Evolutionary conservation across 1,284 basidiomycete species (phyloP).

Genomic region (Apiotrichum mycotoxinovorans): DNA sequence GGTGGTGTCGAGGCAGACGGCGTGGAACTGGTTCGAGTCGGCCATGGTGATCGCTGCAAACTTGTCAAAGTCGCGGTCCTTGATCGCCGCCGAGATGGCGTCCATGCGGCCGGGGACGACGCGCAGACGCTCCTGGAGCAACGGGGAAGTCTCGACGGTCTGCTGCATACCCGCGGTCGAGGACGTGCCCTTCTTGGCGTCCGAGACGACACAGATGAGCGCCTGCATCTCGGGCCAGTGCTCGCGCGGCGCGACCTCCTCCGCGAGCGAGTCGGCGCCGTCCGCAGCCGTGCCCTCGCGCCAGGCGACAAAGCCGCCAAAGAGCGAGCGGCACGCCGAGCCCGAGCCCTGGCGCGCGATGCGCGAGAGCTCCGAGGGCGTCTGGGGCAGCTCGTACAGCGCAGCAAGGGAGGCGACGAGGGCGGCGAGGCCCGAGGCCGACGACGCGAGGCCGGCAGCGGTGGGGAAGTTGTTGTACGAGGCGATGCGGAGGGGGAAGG

Average conservation of each 20-base stretch:
- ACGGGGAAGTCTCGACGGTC: slow-evolving; percentile 84
- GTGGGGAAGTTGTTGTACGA: slow-evolving; percentile 99
- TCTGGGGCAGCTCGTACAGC: slow-evolving; percentile 73
- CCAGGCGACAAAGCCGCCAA: slow-evolving; percentile 98
- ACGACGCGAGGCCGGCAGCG: slow-evolving; percentile 94
- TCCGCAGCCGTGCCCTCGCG: slow-evolving; percentile 66
- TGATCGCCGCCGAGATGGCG: slow-evolving; percentile 76
- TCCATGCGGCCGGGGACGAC: slow-evolving; percentile 88
- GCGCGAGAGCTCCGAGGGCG: slow-evolving; percentile 72
- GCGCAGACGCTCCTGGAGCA: slow-evolving; percentile 85
- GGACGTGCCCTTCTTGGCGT: slow-evolving; percentile 94
- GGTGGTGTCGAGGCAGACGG: slow-evolving; percentile 90
- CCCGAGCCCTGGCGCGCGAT: slow-evolving; percentile 97
- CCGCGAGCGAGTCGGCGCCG: slow-evolving; percentile 83
- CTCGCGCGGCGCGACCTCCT: slow-evolving; percentile 76
- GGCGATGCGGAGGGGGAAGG: slow-evolving; percentile 74
- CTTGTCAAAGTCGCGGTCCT: slow-evolving; percentile 72
- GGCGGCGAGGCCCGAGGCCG: slow-evolving; percentile 94
- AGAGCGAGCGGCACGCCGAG: slow-evolving; percentile 94
- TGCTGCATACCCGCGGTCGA: slow-evolving; percentile 96
- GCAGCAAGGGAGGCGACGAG: slow-evolving; percentile 83
- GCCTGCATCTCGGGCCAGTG: slow-evolving; percentile 97
- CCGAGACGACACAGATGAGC: slow-evolving; percentile 93
- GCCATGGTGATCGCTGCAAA: slow-evolving; percentile 93
- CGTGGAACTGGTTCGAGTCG: slow-evolving; percentile 98